Conservation (phyloP, 768 basidiomycete genomes). For the Suillus lakei region DNA sequence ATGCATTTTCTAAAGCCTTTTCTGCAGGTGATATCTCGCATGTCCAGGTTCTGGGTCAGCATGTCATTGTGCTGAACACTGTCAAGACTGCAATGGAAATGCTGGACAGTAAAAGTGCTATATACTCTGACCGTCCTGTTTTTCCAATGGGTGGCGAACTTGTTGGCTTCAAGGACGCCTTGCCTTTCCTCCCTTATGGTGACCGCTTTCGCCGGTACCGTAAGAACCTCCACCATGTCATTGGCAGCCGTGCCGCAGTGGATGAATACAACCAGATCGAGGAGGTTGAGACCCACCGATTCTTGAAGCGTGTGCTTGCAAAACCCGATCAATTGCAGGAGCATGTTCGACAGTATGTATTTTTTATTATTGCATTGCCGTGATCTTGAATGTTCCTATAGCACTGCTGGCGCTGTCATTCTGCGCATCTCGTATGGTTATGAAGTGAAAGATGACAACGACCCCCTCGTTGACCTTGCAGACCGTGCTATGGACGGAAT, state of each 20-base stretch:
- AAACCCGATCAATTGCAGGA: slow-evolving; percentile 41
- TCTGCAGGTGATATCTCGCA: neutral
- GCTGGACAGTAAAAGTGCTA: neutral
- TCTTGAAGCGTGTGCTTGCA: slow-evolving; percentile 44
- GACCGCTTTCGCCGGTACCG: slow-evolving; percentile 47
- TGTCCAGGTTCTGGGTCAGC: neutral
- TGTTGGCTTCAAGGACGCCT: slow-evolving; percentile 36
- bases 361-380: neutral
- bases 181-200: slow-evolving; percentile 45
- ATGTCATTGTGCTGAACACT: neutral
- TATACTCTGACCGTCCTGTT: slow-evolving; percentile 65
- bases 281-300: slow-evolving; percentile 45
- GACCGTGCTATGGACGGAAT: neutral
- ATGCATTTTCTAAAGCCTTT: neutral
- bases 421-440: neutral
- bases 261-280: slow-evolving; percentile 38
- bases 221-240: slow-evolving; percentile 42
- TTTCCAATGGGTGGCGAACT: slow-evolving; percentile 44
- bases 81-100: neutral
- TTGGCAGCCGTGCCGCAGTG: slow-evolving; percentile 46
- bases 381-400: neutral
- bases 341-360: slow-evolving; percentile 46
- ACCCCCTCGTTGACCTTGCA: neutral
- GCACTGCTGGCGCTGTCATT: neutral
- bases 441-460: neutral